Conservation (phyloP, 805 yeast species). For the Pichia sporocuriosa region DNA sequence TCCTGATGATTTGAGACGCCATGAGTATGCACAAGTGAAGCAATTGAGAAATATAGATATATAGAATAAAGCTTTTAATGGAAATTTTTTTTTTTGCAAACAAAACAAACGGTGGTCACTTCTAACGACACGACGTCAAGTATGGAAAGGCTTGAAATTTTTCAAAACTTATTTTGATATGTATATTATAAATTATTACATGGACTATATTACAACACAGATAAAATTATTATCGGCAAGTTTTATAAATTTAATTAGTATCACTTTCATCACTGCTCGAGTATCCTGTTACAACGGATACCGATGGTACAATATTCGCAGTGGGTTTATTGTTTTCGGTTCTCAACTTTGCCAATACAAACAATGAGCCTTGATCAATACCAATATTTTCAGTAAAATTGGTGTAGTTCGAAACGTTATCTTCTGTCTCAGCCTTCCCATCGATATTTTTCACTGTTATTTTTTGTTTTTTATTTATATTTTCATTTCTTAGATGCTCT, state of each 20-base stretch:
- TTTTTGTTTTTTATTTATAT: constrained; percentile 7
- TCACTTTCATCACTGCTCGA: constrained; percentile 10
- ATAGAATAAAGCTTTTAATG: constrained; percentile 2
- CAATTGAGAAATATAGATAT: constrained; percentile 8
- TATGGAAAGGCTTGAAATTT: too few species aligned
- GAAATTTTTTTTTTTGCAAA: too few species aligned
- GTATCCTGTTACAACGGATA: constrained; percentile 5
- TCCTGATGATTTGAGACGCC: constrained; percentile 33
- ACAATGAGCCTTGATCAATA: not conserved
- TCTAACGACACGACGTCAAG: too few species aligned
- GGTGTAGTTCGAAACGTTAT: not conserved
- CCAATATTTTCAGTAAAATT: not conserved
- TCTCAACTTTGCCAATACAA: not conserved
- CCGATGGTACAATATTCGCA: too few species aligned
- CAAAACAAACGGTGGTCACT: too few species aligned
- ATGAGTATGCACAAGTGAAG: constrained; percentile 2
- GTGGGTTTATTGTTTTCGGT: not conserved
- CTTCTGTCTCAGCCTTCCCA: not conserved
- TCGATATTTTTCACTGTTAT: not conserved
- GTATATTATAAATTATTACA: too few species aligned
- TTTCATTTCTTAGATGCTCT: constrained; percentile 26
- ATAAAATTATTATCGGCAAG: too few species aligned
- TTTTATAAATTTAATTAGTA: not conserved
- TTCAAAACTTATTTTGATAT: too few species aligned
- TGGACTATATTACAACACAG: too few species aligned